Evolutionary conservation across 768 basidiomycete genomes (phyloP), one percentile per base, ranked within the genome.

Genomic region (Boletus reticuloceps): DNA sequence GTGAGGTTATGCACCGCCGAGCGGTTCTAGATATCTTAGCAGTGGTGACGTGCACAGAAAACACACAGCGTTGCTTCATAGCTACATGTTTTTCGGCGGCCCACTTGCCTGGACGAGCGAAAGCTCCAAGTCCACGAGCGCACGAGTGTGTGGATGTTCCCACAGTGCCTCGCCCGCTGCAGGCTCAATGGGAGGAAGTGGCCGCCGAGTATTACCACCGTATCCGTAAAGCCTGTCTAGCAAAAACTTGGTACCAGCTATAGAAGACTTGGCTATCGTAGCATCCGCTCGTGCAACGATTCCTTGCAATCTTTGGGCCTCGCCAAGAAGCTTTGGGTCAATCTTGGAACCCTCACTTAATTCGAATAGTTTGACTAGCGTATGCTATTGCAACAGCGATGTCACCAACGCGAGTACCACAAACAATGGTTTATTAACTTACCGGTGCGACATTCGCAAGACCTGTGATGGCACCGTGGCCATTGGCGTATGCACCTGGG

Each of bases 401-500:
- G 47, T 57, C 31, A 60, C 20, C 6, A 27, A 27, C 7, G 22
- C 32, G 17, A 19, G 43, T 6, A 34, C 37, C 41, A 40, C 36
- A 5, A 39, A 39, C n/a, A 29, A 2, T 29, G 31, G 13, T 55
- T 55, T 47, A 31, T 34, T 48, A 39, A 60, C 81, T 55, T 62
- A 87, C 90, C 11, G 91, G 91, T 43, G 88, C 85, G 53, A 94
- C 67, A 67, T 95, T 95, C 9, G 82, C 92, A 19, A 95, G 83
- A 44, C 94, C 94, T 34, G 89, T 93, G 67, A 96, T 96, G 46
- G 91, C 92, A 45, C 94, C 94, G 62, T 94, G 87, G 3, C 80
- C 92, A 58, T 85, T 84, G 31, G 81, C 86, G 65, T 83, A 85
- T 3, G 81, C 69, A 7, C 91, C 82, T 5, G 94, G 84, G 34